A percentile compares a stretch with the other conserved stretches of the same genome.
Evolutionary conservation across 1,284 basidiomycete species (phyloP).

Genomic region (Rhodotorula glutinis): DNA sequence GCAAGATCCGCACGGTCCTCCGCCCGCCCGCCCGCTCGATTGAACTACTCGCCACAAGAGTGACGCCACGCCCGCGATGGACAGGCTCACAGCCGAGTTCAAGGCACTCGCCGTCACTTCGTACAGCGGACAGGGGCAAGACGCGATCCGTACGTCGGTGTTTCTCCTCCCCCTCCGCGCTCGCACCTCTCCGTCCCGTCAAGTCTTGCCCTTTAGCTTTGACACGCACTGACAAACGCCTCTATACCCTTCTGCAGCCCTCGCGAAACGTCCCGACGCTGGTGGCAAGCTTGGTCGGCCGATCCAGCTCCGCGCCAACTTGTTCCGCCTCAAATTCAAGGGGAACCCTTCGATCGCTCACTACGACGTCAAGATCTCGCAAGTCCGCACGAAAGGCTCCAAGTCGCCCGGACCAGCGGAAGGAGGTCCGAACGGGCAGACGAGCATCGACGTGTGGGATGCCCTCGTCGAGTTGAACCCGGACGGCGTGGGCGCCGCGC

Average conservation of each 20-base stretch:
- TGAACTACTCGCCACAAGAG: no score
- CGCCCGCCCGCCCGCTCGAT: no score
- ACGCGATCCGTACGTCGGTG: not conserved
- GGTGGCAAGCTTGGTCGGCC: slow-evolving; percentile 10
- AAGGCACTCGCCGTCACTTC: slow-evolving; percentile 9
- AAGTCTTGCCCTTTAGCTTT: slow-evolving; percentile 3
- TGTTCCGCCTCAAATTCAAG: slow-evolving; percentile 21
- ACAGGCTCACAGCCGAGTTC: slow-evolving; percentile 8
- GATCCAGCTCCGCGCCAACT: slow-evolving; percentile 23
- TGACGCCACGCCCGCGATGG: slow-evolving; percentile 14
- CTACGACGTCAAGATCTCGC: slow-evolving; percentile 21
- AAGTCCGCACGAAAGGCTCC: slow-evolving; percentile 6
- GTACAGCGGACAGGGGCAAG: not conserved
- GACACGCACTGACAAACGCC: no score
- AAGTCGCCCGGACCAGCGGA: not conserved
- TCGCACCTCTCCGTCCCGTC: not conserved
- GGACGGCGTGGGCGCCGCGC: slow-evolving; percentile 3
- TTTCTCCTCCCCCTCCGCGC: slow-evolving; percentile 16
- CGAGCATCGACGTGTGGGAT: slow-evolving; percentile 24
- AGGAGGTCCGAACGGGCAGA: slow-evolving; percentile 18
- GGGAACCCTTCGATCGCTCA: slow-evolving; percentile 8
- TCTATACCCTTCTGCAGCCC: not conserved
- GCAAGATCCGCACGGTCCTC: no score
- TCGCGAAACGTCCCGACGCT: slow-evolving; percentile 28
- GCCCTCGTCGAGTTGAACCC: slow-evolving; percentile 18